Percentiles rank a stretch among this genome's conserved stretches.
Evolutionary conservation across 1,284 basidiomycete genomes (phyloP).

Genomic region (Sanguinoderma infundibulare): DNA sequence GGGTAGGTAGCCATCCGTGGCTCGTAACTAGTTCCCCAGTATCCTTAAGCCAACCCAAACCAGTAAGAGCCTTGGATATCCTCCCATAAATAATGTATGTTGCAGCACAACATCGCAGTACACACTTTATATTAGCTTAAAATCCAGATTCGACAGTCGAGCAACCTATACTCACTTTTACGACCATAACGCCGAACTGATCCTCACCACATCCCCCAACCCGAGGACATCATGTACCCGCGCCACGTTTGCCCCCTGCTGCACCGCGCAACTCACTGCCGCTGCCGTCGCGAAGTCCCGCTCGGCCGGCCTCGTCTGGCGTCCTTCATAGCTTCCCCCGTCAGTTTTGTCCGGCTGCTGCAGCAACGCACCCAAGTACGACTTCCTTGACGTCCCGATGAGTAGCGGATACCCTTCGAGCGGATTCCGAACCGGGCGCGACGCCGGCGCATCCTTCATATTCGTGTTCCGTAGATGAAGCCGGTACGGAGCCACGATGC

Average conservation of each 20-base stretch:
- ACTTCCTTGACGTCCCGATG: slow-evolving; percentile 84
- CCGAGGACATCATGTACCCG: slow-evolving; percentile 85
- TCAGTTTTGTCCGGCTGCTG: slow-evolving; percentile 39
- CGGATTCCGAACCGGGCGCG: slow-evolving; percentile 44
- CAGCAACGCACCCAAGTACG: slow-evolving; percentile 76
- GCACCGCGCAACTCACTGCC: slow-evolving; percentile 77
- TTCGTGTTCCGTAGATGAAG: slow-evolving; percentile 27
- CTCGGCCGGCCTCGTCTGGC: slow-evolving; percentile 62
- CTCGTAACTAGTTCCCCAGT: too few relatives aligned
- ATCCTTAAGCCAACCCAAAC: too few relatives aligned
- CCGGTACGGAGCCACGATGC: slow-evolving; percentile 48
- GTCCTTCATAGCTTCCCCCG: slow-evolving; percentile 46
- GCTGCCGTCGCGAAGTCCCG: slow-evolving; percentile 85
- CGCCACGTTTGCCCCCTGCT: slow-evolving; percentile 76
- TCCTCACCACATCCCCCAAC: slow-evolving; percentile 64
- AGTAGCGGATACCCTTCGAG: slow-evolving; percentile 74
- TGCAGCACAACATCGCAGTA: too few relatives aligned
- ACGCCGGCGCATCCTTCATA: background rate
- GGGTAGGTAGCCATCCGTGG: too few relatives aligned
- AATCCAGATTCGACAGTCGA: too few relatives aligned
- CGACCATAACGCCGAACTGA: slow-evolving; percentile 51
- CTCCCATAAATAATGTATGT: too few relatives aligned
- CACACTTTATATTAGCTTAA: background rate
- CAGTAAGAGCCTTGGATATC: too few relatives aligned
- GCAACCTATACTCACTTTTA: slow-evolving; percentile 13